Evolutionary conservation across 78 protist genomes (phyloP).

Genomic region (Capsaspora owczarzaki): DNA sequence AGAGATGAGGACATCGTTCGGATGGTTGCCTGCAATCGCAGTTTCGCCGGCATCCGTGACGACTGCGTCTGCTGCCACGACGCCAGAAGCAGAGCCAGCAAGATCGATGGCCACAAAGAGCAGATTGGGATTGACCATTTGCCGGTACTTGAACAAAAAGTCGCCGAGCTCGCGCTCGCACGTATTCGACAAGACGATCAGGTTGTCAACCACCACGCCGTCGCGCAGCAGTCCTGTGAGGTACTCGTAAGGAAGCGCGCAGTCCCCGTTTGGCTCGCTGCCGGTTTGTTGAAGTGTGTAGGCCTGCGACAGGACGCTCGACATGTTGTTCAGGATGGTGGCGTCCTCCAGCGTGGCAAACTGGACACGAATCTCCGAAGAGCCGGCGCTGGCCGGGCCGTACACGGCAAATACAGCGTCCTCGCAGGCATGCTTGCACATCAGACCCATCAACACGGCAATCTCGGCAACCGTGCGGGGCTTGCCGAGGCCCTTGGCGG

Average conservation of each 20-base stretch:
- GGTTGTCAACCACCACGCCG: slow-evolving; percentile 39
- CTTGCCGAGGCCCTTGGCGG: slow-evolving; percentile 9
- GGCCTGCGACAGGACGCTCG: too few species aligned
- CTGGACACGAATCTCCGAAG: too few species aligned
- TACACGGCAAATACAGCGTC: background rate
- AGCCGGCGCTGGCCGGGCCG: too few species aligned
- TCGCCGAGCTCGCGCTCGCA: background rate
- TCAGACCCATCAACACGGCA: slow-evolving; percentile 53
- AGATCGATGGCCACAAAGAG: slow-evolving; percentile 61
- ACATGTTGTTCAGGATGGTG: too few species aligned
- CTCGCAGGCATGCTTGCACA: slow-evolving; percentile 68
- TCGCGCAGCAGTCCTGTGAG: slow-evolving; percentile 14
- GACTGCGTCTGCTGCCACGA: too few species aligned
- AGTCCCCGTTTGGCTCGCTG: too few species aligned
- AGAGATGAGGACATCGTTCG: slow-evolving; percentile 51
- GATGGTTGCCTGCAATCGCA: background rate
- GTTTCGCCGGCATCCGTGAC: background rate
- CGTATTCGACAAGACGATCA: slow-evolving; percentile 20
- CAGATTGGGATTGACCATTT: slow-evolving; percentile 37
- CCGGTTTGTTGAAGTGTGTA: too few species aligned
- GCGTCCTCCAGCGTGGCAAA: too few species aligned
- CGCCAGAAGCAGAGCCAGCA: slow-evolving; percentile 38
- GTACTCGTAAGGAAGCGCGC: background rate
- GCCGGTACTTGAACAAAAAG: background rate
- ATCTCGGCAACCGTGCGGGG: slow-evolving; percentile 20